Percentiles rank a stretch among this genome's conserved stretches.
phyloP scores from a whole-genome alignment of 2,329 filamentous ascomycete species.

The Pezicula neosporulosa region DNA sequence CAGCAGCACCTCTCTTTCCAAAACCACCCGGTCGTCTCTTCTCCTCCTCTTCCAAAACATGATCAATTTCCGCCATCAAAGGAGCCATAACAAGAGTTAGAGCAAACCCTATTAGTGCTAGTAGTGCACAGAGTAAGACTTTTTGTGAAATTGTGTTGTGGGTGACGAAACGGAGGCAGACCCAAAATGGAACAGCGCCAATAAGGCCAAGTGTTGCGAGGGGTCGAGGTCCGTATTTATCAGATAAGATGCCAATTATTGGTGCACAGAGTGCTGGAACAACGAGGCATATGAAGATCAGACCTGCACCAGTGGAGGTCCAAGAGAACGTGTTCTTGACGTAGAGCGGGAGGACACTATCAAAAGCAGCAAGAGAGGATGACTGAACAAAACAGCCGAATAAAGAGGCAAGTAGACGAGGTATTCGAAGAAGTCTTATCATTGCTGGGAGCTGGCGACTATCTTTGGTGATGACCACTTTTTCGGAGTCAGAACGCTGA shows the following conservation, averaged over 20 bases:
- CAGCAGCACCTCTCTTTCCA: conserved; percentile 40
- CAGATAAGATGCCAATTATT: conserved; percentile 45
- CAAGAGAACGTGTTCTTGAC: conserved; percentile 50
- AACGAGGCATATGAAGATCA: conserved; percentile 57
- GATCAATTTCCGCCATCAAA: conserved; percentile 68
- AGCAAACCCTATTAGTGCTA: conserved; percentile 55
- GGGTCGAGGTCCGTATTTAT: conserved; percentile 56
- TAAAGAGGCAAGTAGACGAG: conserved; percentile 35
- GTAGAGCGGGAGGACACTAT: conserved; percentile 52
- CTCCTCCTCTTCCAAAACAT: conserved; percentile 43
- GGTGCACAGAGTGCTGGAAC: conserved; percentile 58
- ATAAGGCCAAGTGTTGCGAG: conserved; percentile 57
- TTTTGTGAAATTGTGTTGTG: conserved; percentile 58
- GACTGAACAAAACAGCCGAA: conserved; percentile 42
- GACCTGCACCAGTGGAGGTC: conserved; percentile 50
- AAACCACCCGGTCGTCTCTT: conserved; percentile 31
- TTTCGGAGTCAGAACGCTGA: background rate
- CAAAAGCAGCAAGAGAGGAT: conserved; percentile 47
- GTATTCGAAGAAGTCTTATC: conserved; percentile 34
- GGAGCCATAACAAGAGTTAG: conserved; percentile 59
- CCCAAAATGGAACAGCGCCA: conserved; percentile 51
- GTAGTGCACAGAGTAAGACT: conserved; percentile 60
- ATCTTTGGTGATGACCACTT: conserved; percentile 1
- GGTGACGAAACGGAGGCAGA: conserved; percentile 62
- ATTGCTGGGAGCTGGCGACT: conserved; percentile 24